Evolutionary conservation across 1,284 basidiomycete genomes (phyloP), one percentile per base, ranked within the genome.

Genomic region (Ceratobasidium sp.): DNA sequence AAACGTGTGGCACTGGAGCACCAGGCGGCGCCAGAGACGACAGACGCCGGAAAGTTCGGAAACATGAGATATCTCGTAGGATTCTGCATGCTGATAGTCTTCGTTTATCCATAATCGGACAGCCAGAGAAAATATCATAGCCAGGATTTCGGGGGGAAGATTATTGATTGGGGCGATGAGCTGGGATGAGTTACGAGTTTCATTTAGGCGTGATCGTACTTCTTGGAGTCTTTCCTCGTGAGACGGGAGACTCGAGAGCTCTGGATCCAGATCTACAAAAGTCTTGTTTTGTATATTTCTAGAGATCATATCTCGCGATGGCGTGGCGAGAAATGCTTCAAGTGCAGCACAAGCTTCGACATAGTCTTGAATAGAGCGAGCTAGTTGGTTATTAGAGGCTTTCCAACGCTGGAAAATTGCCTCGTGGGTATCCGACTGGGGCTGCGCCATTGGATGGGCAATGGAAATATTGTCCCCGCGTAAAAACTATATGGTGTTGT

Each of bases 11-110:
- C 44, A 65, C 12, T 48, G 42, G 2, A 65, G 44, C 44, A 65
- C 48, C 42, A 65, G 7, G 23, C 64, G 44, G 26, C 64, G 64
- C 64, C 64, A 65, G 1, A 26, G 64, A 28, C 44, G n/a, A 13
- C 64, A 65, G 23, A 65, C 64, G 23, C n/a, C 20, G 10, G 64
- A 46, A 1, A 65, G 20, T 0, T 9, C 26, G n/a, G 23, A 48
- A 23, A 15, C 44, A 28, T 9, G 4, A 17, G 44, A 38, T 4
- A 9, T 26, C 9, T 3, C 0, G 10, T 46, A 20, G 1, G 7
- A 0, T 17, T n/a, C 42, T 23, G 15, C n/a, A 15, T 17, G 28
- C 26, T 33, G 56, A 23, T 57, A 33, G 56, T 57, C 56, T 28
- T 33, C 26, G 26, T 57, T 33, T 57, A 57, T 26, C 56, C 56